Percentiles rank a stretch among this genome's conserved stretches.
phyloP scores from a whole-genome alignment of 2,329 filamentous ascomycete genomes.

The Apiospora marii region DNA sequence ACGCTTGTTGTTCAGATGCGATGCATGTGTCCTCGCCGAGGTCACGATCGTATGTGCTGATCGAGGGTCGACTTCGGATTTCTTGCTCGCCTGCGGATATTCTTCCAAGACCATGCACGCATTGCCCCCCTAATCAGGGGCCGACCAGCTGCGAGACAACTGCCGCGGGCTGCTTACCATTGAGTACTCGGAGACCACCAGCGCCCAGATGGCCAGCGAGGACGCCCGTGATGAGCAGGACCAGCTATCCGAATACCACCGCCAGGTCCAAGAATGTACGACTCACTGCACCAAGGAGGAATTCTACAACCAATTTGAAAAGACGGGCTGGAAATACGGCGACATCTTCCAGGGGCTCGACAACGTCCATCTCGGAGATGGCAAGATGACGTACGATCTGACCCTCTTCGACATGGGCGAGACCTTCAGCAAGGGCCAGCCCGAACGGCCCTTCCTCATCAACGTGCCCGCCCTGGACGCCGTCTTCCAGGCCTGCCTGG shows the following conservation, averaged over 20 bases:
- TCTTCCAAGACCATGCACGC: not conserved
- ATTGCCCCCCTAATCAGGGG: not conserved
- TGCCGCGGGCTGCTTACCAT: not conserved
- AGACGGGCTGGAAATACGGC: not conserved
- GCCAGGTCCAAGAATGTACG: not conserved
- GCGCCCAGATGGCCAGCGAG: not conserved
- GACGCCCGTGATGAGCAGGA: not conserved
- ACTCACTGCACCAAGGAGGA: not conserved
- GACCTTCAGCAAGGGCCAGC: not conserved
- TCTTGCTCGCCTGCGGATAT: not conserved
- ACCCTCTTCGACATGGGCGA: not conserved
- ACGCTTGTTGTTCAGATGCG: not conserved
- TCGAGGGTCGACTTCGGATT: not conserved
- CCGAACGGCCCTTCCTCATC: constrained; percentile 50
- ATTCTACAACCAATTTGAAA: not conserved
- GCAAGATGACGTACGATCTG: not conserved
- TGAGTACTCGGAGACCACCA: not conserved
- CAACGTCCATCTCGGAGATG: constrained; percentile 21
- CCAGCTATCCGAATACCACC: not conserved
- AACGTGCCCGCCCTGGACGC: constrained; percentile 65
- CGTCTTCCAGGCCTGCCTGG: constrained; percentile 53
- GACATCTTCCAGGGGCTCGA: constrained; percentile 10
- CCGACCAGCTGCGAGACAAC: not conserved
- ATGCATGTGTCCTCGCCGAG: not conserved
- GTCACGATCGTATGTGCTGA: not conserved